Base-by-base conservation (phyloP, 2,329 filamentous ascomycete genomes). In the Clarireedia hainanense region DNA sequence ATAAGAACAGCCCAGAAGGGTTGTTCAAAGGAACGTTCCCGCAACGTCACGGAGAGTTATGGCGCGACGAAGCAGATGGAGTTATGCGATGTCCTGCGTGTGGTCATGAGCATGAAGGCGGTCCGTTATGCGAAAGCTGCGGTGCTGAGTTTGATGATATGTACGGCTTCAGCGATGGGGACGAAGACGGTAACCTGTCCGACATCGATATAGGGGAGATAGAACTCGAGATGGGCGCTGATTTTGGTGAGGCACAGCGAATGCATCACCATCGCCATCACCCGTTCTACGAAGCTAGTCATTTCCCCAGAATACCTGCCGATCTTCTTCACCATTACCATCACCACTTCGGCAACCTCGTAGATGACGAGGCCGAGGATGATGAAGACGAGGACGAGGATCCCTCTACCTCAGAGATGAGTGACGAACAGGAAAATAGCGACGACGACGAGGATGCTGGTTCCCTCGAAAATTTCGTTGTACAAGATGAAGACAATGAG, bases 51-150 rank as follows among this genome's bases (percentile, higher is more conserved):
- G 50, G 37, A 26, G 58, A 61, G 26, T 34, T 67, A 23, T 60
- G 58, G 48, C 84, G 75, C 47, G 83, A 86, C 61, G 71, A 76
- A 36, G 76, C 77, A 64, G 84, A 87, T 65, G 77, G 79, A 36
- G 77, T 86, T 17, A 71, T 79, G 54, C 76, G 84, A 60, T 88
- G 85, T 66, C 83, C 83, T 1, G 60, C 71, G 2, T 88, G 85
- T 68, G 70, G 75, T 7, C 80, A 79, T 76, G 85, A 88, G 67
- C 72, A 87, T 47, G 80, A 83, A 65, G 81, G 83, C 45, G 80
- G 80, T 4, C 61, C 55, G 61, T 68, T 63, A 3, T 88, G 84
- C 63, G 60, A 66, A 23, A 71, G 74, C 20, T 88, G 84, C 56
- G 76, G 53, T 20, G 39, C 39, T n/a, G 57, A 60, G 17, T 36